Conservation (phyloP, 768 basidiomycete genomes). For the Tremella yokohamensis region DNA sequence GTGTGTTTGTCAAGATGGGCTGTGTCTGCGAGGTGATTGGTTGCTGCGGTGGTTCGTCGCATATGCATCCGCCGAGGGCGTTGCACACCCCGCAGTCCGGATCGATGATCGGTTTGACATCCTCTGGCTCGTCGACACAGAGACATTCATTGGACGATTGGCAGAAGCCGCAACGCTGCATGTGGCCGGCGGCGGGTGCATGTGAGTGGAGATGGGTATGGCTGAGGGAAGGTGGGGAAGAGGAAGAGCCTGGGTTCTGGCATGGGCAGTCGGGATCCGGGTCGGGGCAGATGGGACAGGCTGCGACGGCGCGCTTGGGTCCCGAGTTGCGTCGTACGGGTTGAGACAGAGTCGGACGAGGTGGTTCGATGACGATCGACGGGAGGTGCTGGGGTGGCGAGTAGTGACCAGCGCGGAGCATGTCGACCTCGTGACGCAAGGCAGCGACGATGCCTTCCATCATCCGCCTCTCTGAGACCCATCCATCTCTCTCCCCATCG, state of each 20-base stretch:
- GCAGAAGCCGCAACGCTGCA: slow-evolving; percentile 32
- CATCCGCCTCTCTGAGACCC: background rate
- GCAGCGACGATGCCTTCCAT: background rate
- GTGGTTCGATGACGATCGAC: background rate
- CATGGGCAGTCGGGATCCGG: slow-evolving; percentile 47
- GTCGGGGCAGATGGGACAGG: slow-evolving; percentile 45
- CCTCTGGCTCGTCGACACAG: slow-evolving; percentile 26
- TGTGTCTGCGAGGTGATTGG: background rate
- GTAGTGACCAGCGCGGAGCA: background rate
- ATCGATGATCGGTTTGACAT: slow-evolving; percentile 15
- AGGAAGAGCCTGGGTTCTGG: slow-evolving; percentile 20
- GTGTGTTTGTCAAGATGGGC: slow-evolving; percentile 8
- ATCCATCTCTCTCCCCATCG: slow-evolving; percentile 11
- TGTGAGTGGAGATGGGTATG: slow-evolving; percentile 8
- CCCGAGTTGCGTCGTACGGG: background rate
- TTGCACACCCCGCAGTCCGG: slow-evolving; percentile 6
- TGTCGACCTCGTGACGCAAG: background rate
- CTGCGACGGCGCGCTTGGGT: slow-evolving; percentile 9
- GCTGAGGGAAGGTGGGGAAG: background rate
- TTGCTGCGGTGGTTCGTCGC: slow-evolving; percentile 1
- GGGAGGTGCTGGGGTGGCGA: background rate
- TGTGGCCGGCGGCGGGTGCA: background rate
- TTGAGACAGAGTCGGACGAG: background rate
- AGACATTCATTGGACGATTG: slow-evolving; percentile 37
- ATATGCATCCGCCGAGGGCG: background rate